phyloP scores from a whole-genome alignment of 148 eudicot species.

The Hydrangea macrophylla region DNA sequence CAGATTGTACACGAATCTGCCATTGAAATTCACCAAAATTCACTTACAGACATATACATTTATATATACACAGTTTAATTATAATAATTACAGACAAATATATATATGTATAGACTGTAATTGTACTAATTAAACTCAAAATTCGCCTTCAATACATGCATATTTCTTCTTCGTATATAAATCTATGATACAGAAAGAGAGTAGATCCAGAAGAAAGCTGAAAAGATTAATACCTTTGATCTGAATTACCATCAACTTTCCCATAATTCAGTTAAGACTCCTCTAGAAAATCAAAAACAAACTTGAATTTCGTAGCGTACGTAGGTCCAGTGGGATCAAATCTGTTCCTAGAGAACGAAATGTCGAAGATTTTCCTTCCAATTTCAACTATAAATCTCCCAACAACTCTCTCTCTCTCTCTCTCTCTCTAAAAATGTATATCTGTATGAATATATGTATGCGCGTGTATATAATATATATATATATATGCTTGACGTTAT shows the following conservation, averaged over 20 bases:
- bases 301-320: constrained; percentile 3
- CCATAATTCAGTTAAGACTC: constrained; percentile 37
- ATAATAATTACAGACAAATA: constrained; percentile 2
- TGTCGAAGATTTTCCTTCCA: constrained; percentile 10
- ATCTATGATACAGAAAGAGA: neutral
- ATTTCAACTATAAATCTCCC: neutral
- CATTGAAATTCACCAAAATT: constrained; percentile 15
- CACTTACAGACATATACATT: neutral
- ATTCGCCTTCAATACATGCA: no score
- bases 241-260: constrained; percentile 18
- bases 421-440: constrained; percentile 12
- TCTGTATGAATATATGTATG: neutral
- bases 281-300: neutral
- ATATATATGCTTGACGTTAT: no score
- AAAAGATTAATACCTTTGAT: constrained; percentile 17
- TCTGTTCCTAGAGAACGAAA: neutral
- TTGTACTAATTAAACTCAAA: neutral
- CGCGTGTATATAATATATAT: no score
- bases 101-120: neutral
- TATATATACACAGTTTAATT: constrained; percentile 15
- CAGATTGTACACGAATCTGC: constrained; percentile 11
- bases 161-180: no score
- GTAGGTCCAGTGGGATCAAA: constrained; percentile 18
- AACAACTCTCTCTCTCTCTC: no score
- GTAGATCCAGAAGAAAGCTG: neutral